Percentiles rank a stretch among this genome's conserved stretches.
These are phyloP conservation scores for Pseudogymnoascus pannorum DNA, from an alignment of 2,329 filamentous ascomycete species.

Conservation along the genomic window DNA sequence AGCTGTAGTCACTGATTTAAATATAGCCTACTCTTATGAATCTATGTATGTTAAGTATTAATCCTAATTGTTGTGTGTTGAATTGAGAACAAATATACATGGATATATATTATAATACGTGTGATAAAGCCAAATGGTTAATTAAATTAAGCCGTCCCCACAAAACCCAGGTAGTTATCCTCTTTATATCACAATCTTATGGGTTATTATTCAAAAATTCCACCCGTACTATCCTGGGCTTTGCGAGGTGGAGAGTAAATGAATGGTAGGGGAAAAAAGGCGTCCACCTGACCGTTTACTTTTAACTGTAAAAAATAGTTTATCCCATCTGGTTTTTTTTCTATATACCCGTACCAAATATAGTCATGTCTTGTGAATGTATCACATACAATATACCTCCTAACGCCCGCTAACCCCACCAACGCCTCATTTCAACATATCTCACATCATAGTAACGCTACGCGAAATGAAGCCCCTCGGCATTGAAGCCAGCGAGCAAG, in stretches of 20 bases:
- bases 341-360: background rate
- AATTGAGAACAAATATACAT: too few species aligned
- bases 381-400: background rate
- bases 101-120: too few species aligned
- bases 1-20: background rate
- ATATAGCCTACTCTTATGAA: background rate
- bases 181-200: background rate
- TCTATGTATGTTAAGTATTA: background rate
- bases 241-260: too few species aligned
- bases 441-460: slow-evolving; percentile 27
- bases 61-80: background rate
- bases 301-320: background rate
- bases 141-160: background rate
- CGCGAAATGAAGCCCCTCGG: slow-evolving; percentile 87
- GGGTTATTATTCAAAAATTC: too few species aligned
- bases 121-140: background rate
- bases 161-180: background rate
- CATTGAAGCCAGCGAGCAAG: slow-evolving; percentile 74
- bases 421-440: background rate
- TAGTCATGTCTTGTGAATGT: background rate
- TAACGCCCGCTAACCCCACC: slow-evolving; percentile 1
- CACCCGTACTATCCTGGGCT: too few species aligned
- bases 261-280: too few species aligned
- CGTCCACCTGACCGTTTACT: background rate
- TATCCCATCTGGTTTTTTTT: background rate